phyloP scores from a whole-genome alignment of 306 rosid species.

The Cercis canadensis region DNA sequence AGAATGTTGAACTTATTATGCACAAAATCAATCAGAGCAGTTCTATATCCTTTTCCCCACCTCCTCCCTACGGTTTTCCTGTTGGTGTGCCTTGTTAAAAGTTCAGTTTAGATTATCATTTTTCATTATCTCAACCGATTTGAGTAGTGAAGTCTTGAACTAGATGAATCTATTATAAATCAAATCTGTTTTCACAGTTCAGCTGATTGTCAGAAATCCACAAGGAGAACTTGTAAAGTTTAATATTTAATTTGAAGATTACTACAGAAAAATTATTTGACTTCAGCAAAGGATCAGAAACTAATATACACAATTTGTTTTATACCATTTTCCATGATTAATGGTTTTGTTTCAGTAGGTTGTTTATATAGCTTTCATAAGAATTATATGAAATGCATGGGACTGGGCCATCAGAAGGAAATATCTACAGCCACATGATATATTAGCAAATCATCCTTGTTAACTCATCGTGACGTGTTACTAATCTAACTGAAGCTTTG shows the following conservation, averaged over 20 bases:
- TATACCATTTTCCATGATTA: slow-evolving; percentile 12
- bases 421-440: slow-evolving; percentile 11
- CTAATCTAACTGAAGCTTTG: slow-evolving; percentile 21
- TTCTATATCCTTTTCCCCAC: not conserved
- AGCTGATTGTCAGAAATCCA: slow-evolving; percentile 9
- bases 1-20: too few relatives aligned
- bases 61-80: slow-evolving; percentile 8
- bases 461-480: slow-evolving; percentile 6
- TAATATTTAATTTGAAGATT: not conserved
- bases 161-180: slow-evolving; percentile 30
- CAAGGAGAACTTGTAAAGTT: slow-evolving; percentile 1
- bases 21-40: too few relatives aligned
- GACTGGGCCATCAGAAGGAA: slow-evolving; percentile 15
- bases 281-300: slow-evolving; percentile 12
- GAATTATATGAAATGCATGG: not conserved
- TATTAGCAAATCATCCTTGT: not conserved
- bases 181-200: slow-evolving; percentile 7
- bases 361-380: not conserved
- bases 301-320: not conserved
- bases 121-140: slow-evolving; percentile 6
- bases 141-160: slow-evolving; percentile 12
- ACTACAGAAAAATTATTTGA: too few relatives aligned
- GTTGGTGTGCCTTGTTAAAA: not conserved
- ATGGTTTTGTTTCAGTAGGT: too few relatives aligned
- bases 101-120: not conserved